These are phyloP conservation scores for Meyerozyma sp. DNA, from an alignment of 1,139 yeast genomes.

Conservation along the genomic window DNA sequence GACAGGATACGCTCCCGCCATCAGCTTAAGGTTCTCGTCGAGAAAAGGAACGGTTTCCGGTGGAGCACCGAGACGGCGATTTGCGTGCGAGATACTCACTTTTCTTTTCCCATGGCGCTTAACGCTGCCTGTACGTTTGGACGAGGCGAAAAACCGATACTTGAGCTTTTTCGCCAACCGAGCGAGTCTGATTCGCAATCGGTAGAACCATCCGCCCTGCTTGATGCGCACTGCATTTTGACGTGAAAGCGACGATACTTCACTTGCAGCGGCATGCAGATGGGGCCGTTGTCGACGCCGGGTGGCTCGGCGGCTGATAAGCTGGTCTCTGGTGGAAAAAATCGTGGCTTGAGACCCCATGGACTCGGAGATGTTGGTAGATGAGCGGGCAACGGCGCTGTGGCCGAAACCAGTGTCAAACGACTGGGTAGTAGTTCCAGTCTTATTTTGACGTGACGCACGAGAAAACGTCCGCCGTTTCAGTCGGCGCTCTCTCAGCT, in stretches of 20 bases:
- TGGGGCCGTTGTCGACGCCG: neutral
- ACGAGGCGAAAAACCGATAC: neutral
- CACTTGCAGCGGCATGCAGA: neutral
- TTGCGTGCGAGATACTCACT: neutral
- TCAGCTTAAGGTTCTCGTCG: neutral
- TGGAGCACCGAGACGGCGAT: neutral
- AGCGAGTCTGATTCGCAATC: conserved; percentile 5
- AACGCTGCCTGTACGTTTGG: conserved; percentile 1
- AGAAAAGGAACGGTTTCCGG: neutral
- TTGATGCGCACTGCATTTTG: neutral
- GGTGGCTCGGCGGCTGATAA: neutral
- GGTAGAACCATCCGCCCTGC: conserved; percentile 6
- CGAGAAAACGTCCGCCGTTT: neutral
- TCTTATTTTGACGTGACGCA: neutral
- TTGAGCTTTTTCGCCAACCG: conserved; percentile 1
- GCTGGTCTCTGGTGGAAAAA: conserved; percentile 30
- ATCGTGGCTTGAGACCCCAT: conserved; percentile 39
- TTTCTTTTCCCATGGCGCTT: neutral
- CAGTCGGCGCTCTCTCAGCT: neutral
- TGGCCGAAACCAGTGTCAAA: neutral
- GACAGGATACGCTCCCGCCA: neutral
- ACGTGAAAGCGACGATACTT: neutral
- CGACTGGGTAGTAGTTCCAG: neutral
- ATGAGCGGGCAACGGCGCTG: neutral
- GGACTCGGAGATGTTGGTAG: conserved; percentile 8